Evolutionary conservation across 768 basidiomycete genomes (phyloP), one percentile per base, ranked within the genome.

Genomic region (Dioszegia aurantiaca): DNA sequence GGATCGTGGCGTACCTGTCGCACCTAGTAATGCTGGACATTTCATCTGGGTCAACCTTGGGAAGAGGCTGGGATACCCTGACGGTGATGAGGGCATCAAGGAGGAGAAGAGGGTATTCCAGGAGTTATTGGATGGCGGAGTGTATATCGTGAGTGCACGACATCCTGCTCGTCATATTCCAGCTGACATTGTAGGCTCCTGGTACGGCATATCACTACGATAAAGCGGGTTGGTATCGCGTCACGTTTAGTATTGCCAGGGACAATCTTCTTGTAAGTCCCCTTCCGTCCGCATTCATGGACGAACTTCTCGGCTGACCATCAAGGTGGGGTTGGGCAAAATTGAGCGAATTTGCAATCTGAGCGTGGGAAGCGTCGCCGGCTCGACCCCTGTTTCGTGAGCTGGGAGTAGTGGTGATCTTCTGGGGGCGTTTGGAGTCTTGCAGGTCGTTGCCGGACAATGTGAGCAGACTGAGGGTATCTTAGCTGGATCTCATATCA

Each of bases 11-110:
- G 67, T 76, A 10, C 37, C 55, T 4, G 74, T 76, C 2, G 68
- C 69, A 1, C 27, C 63, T n/a, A 61, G 62, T 4, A 69, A 71
- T 56, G 72, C 74, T 63, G 74, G 74, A 1, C 63, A 76, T 42
- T 76, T 74, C 59, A 55, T 71, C n/a, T 76, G 74, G 74, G 68
- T 74, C 28, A 59, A 76, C 37, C 49, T 76, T 0, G 72, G 70
- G 4, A 56, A 37, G 16, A 49, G 55, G 28, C 51, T 76, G 11
- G 69, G 67, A 6, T 74, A 68, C 56, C 33, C 26, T 23, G 67
- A 67, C 30, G 60, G 57, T 3, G 55, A 26, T 11, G 51, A 21
- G 23, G 51, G 51, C n/a, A 31, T 53, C 6, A 53, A 40, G 26
- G 62, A 61, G 45, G 74, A 76, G 56, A 72, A 71, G 59, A 56